Evolutionary conservation across 176 grass and related monocot genomes (phyloP).

Genomic region (Metroxylon sagu): DNA sequence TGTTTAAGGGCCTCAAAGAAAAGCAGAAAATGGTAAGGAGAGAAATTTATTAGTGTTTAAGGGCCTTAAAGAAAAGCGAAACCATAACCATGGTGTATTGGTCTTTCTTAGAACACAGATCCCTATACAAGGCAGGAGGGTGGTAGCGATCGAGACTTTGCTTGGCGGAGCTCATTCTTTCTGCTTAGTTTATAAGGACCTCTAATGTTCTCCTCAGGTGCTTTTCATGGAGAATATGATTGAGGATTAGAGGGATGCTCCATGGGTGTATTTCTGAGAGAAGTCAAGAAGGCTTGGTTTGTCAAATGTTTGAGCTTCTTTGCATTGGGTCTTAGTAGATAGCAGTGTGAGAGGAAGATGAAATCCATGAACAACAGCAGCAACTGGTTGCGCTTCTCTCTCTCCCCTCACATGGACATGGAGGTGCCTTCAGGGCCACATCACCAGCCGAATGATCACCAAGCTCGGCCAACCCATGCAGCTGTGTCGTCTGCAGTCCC

Average conservation of each 20-base stretch:
- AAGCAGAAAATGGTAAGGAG: background rate
- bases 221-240: background rate
- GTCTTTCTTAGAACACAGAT: slow-evolving; percentile 43
- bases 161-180: slow-evolving; percentile 23
- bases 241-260: background rate
- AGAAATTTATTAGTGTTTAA: no score
- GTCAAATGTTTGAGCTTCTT: slow-evolving; percentile 52
- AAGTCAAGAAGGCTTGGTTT: no score
- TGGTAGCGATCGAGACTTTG: slow-evolving; percentile 2
- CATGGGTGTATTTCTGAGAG: no score
- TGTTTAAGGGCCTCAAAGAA: slow-evolving; percentile 26
- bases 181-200: slow-evolving; percentile 26
- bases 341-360: slow-evolving; percentile 7
- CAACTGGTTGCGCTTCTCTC: slow-evolving; percentile 91
- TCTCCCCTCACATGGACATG: slow-evolving; percentile 55
- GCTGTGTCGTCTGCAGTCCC: slow-evolving; percentile 17
- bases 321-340: background rate
- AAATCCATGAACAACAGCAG: slow-evolving; percentile 47
- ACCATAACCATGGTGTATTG: slow-evolving; percentile 3
- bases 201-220: background rate
- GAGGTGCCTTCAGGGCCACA: slow-evolving; percentile 33
- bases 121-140: slow-evolving; percentile 23
- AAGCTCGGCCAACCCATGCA: slow-evolving; percentile 8
- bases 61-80: slow-evolving; percentile 1
- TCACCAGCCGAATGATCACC: slow-evolving; percentile 24